Base-by-base conservation (phyloP, 1,284 basidiomycete genomes). In the Naganishia sp. region DNA sequence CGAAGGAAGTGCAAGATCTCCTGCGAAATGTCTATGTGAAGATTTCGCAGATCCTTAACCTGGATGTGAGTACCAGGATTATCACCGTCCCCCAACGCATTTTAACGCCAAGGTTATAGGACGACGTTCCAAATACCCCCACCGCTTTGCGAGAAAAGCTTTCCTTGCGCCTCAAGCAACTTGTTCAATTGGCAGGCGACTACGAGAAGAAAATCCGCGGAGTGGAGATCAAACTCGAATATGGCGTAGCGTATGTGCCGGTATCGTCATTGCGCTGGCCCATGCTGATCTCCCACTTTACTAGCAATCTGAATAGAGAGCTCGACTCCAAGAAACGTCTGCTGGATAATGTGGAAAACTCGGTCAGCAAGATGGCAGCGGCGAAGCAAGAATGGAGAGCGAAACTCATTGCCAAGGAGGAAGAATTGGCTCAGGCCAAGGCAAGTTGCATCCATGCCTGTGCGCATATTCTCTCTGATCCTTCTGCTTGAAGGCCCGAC, bases 1-100 rank as follows among this genome's bases (percentile, higher is more conserved):
- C 95, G 53, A 92, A 90, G 32, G 95, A 98, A 81, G 84, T 93
- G 67, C 95, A 94, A 77, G 94, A 92, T 25, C 83, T 98, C 31
- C 81, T 98, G 54, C 82, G 96, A 68, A 92, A 90, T 17, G 91
- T 97, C 39, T 96, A 94, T 79, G 92, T 95, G 78, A 94, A 94
- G 75, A 87, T 97, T 83, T 94, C 96, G 75, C 92, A 90, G 82
- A 92, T 97, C 71, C 82, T 96, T 9, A 93, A 91, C 2, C 87
- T 90, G 15, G 91, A 94, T 56, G 91, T 93, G 72, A 72, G 90
- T 83, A 21, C 3, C 6, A 21, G 28, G 6, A 25, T 45, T 43
- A 25, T 39, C 25, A 28, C 5, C 23, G 1, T 6, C 2, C 9
- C 2, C 6, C 43, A 45, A n/a, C 13, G 21, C n/a, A 32, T 39